Percentiles rank a stretch among this genome's conserved stretches.
Evolutionary conservation across 208 protist species (phyloP).

Genomic region (Leishmania major): DNA sequence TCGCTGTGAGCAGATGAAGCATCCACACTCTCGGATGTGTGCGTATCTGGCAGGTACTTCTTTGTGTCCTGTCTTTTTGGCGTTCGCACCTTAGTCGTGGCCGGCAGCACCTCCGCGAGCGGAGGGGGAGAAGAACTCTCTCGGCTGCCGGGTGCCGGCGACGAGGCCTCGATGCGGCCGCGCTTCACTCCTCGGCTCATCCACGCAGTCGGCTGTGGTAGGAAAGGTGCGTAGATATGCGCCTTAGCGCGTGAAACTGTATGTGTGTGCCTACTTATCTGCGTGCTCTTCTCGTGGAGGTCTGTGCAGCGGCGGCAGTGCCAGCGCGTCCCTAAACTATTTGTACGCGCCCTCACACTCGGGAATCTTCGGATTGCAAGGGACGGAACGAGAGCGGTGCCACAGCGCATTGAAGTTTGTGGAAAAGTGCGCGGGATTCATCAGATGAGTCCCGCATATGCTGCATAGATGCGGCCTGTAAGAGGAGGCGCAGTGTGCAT

Average conservation of each 20-base stretch:
- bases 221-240: neutral
- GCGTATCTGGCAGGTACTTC: conserved; percentile 19
- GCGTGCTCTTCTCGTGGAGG: neutral
- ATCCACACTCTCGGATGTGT: conserved; percentile 7
- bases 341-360: neutral
- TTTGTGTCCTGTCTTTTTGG: conserved; percentile 15
- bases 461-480: neutral
- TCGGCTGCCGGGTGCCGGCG: conserved; percentile 9
- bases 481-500: neutral
- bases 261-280: neutral
- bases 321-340: neutral
- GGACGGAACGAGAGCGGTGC: neutral
- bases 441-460: neutral
- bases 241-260: neutral
- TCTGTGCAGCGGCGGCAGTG: neutral
- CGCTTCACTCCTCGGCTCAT: conserved; percentile 16
- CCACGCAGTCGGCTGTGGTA: neutral
- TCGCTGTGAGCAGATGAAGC: conserved; percentile 17
- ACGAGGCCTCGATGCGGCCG: neutral
- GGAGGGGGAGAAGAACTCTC: conserved; percentile 3
- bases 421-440: neutral
- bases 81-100: neutral
- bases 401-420: neutral
- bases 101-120: neutral
- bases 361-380: neutral